Conservation (phyloP, 2,329 filamentous ascomycete species). For the Phyllachora maydis region DNA sequence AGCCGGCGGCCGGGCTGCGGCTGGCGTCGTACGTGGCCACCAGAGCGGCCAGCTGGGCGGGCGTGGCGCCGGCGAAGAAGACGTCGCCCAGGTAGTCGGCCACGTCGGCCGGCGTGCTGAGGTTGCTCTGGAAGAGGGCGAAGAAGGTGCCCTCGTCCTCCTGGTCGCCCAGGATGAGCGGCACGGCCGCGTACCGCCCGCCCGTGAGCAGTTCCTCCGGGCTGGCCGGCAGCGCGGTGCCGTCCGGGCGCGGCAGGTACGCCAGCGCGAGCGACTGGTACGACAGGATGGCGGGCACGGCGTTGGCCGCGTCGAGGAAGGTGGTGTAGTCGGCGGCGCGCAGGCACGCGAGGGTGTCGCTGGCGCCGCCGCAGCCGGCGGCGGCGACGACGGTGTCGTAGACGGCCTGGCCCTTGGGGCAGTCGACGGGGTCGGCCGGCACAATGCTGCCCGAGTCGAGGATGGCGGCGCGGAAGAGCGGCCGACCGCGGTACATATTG, state of each 20-base stretch:
- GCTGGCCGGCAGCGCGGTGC: conserved; percentile 35
- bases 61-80: conserved; percentile 38
- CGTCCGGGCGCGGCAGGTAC: conserved; percentile 57
- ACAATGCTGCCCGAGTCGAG: conserved; percentile 53
- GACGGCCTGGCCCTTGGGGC: conserved; percentile 39
- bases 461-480: conserved; percentile 56
- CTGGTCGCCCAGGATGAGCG: conserved; percentile 45
- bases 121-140: conserved; percentile 45
- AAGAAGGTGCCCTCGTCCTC: conserved; percentile 69
- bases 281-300: conserved; percentile 45
- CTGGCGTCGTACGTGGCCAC: conserved; percentile 43
- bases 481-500: conserved; percentile 51
- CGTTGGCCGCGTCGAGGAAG: conserved; percentile 46
- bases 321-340: conserved; percentile 35
- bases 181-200: conserved; percentile 27
- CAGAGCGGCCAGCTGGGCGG: conserved; percentile 27
- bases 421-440: conserved; percentile 42
- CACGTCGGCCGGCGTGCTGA: conserved; percentile 38
- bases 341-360: conserved; percentile 44
- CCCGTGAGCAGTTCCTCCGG: conserved; percentile 33
- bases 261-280: conserved; percentile 50
- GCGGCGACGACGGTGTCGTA: conserved; percentile 40
- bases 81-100: conserved; percentile 36
- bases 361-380: conserved; percentile 36
- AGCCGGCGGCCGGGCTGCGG: conserved; percentile 34